A percentile compares a stretch with the other conserved stretches of the same genome.
These are phyloP conservation scores for Nakazawaea populi DNA, from an alignment of 805 yeast genomes.

Conservation along the genomic window DNA sequence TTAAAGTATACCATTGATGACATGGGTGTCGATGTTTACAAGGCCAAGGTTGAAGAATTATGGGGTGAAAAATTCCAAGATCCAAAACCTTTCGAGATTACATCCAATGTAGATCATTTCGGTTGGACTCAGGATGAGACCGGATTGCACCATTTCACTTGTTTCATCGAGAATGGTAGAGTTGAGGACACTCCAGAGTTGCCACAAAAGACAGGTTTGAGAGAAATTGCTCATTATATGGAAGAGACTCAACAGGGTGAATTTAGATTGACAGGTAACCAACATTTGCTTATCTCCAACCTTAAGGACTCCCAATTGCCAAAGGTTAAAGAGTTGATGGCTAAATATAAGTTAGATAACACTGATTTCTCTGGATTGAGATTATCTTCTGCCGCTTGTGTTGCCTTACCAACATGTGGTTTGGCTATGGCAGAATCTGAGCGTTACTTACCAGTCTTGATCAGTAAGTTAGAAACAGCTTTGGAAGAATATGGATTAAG, in stretches of 20 bases:
- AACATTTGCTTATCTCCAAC: conserved; percentile 76
- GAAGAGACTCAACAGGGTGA: conserved; percentile 61
- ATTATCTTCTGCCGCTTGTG: conserved; percentile 92
- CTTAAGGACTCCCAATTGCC: conserved; percentile 65
- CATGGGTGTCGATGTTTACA: conserved; percentile 82
- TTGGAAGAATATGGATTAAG: conserved; percentile 89
- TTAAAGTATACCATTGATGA: conserved; percentile 95
- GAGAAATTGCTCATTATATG: conserved; percentile 69
- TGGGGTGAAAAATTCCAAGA: conserved; percentile 73
- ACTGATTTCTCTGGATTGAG: conserved; percentile 78
- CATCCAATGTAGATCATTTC: conserved; percentile 83
- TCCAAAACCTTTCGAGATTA: conserved; percentile 68
- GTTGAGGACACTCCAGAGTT: conserved; percentile 87
- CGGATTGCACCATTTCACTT: conserved; percentile 84
- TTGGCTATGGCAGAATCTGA: conserved; percentile 98
- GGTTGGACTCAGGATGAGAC: conserved; percentile 91
- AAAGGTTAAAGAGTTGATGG: conserved; percentile 56
- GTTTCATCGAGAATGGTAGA: conserved; percentile 94
- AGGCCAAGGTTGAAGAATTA: conserved; percentile 72
- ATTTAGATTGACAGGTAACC: conserved; percentile 94
- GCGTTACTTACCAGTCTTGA: conserved; percentile 79
- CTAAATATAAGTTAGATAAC: conserved; percentile 77
- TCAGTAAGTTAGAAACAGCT: conserved; percentile 76
- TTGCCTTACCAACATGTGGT: conserved; percentile 98
- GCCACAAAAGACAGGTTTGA: conserved; percentile 85